Evolutionary conservation across 116 monocot genomes (phyloP).

Genomic region (Thalassia testudinum): DNA sequence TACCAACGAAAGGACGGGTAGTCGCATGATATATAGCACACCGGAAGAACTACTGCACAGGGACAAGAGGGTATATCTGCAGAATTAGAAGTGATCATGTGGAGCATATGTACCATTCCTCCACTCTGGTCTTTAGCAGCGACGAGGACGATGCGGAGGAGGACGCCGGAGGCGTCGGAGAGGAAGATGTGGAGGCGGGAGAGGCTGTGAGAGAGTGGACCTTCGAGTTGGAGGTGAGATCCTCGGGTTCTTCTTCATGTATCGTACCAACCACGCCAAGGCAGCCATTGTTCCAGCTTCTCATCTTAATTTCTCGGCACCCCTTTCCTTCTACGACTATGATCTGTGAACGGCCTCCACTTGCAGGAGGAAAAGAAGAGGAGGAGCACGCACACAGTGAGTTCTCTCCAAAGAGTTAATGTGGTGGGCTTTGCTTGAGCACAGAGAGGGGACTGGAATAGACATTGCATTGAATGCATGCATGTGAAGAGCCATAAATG

Average conservation of each 20-base stretch:
- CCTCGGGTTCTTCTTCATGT: slow-evolving; percentile 70
- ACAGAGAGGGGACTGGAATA: slow-evolving; percentile 4
- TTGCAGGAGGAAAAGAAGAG: too few species aligned
- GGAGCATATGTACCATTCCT: slow-evolving; percentile 45
- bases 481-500: slow-evolving; percentile 68
- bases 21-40: not conserved
- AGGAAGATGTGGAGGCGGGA: slow-evolving; percentile 5
- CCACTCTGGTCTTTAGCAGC: slow-evolving; percentile 31
- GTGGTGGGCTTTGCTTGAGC: slow-evolving; percentile 1
- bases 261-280: slow-evolving; percentile 70
- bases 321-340: not conserved
- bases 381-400: too few species aligned
- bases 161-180: not conserved
- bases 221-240: slow-evolving; percentile 13
- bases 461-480: slow-evolving; percentile 44
- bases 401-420: too few species aligned
- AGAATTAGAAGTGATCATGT: too few species aligned
- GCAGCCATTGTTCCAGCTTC: slow-evolving; percentile 27
- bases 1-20: not conserved
- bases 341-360: not conserved
- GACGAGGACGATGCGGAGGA: slow-evolving; percentile 17
- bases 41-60: not conserved
- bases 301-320: slow-evolving; percentile 13
- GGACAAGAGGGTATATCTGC: not conserved
- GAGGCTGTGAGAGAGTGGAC: slow-evolving; percentile 18